Evolutionary conservation across 139 green algal species (phyloP).

Genomic region (Tetraselmis striata): DNA sequence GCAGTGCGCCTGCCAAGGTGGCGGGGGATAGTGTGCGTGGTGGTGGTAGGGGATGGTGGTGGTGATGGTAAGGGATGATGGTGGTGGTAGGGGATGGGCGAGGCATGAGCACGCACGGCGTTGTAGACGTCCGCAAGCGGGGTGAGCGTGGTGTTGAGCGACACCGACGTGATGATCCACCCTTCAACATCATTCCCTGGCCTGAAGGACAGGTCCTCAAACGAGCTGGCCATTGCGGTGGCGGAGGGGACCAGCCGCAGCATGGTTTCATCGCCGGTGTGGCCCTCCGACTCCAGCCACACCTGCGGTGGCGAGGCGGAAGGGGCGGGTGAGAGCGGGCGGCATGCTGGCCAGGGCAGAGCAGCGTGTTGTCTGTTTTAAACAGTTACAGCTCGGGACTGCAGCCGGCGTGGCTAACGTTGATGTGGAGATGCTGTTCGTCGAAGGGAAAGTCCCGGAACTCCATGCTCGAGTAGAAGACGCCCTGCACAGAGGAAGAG

Average conservation of each 20-base stretch:
- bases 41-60: too few relatives aligned
- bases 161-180: neutral
- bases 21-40: too few relatives aligned
- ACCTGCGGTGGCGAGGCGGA: too few relatives aligned
- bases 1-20: too few relatives aligned
- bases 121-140: neutral
- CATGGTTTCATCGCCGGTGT: neutral
- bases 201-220: neutral
- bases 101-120: too few relatives aligned
- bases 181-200: neutral
- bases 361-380: too few relatives aligned
- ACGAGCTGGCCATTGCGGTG: neutral
- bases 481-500: neutral
- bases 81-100: too few relatives aligned
- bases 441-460: neutral
- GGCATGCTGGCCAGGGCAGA: too few relatives aligned
- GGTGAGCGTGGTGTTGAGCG: neutral
- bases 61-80: too few relatives aligned
- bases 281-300: neutral
- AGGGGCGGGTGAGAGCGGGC: too few relatives aligned
- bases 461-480: neutral
- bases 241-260: neutral
- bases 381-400: too few relatives aligned
- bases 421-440: neutral
- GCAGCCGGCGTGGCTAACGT: too few relatives aligned